phyloP scores from a whole-genome alignment of 176 grass and related monocot genomes.

The Pontederia paniculata region DNA sequence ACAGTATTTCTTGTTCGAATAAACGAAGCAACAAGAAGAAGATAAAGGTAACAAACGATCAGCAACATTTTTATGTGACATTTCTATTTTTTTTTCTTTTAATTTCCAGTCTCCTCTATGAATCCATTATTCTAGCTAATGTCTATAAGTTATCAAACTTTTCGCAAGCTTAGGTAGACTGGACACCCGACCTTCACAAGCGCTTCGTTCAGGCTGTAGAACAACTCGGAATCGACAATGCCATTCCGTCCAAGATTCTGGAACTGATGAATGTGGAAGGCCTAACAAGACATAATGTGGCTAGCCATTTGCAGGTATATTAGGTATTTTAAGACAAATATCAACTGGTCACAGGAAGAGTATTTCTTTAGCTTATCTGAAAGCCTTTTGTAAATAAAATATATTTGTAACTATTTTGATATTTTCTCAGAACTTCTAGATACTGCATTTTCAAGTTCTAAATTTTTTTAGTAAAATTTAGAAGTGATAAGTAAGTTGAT shows the following conservation, averaged over 20 bases:
- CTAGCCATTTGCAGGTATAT: slow-evolving; percentile 41
- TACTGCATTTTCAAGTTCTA: no score
- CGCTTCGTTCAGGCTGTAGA: slow-evolving; percentile 44
- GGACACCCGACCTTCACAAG: slow-evolving; percentile 40
- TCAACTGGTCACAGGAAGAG: not conserved
- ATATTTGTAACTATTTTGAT: not conserved
- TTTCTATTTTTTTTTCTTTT: not conserved
- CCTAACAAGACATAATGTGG: slow-evolving; percentile 37
- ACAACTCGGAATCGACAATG: slow-evolving; percentile 38
- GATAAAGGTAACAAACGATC: slow-evolving; percentile 19
- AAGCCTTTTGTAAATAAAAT: no score
- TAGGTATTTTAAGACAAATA: not conserved
- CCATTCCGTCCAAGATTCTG: slow-evolving; percentile 46
- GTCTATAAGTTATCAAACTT: not conserved
- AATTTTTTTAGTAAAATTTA: no score
- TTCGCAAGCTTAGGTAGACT: slow-evolving; percentile 26
- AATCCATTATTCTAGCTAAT: not conserved
- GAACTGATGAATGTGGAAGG: slow-evolving; percentile 45
- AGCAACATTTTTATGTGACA: not conserved
- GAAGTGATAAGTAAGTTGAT: no score
- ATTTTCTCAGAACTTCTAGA: no score
- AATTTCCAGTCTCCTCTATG: not conserved
- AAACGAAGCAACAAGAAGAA: slow-evolving; percentile 31
- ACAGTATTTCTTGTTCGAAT: slow-evolving; percentile 7
- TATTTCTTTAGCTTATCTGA: no score